Conservation (phyloP, 192 early-diverging fungal genomes). For the Umbelopsis sp. region DNA sequence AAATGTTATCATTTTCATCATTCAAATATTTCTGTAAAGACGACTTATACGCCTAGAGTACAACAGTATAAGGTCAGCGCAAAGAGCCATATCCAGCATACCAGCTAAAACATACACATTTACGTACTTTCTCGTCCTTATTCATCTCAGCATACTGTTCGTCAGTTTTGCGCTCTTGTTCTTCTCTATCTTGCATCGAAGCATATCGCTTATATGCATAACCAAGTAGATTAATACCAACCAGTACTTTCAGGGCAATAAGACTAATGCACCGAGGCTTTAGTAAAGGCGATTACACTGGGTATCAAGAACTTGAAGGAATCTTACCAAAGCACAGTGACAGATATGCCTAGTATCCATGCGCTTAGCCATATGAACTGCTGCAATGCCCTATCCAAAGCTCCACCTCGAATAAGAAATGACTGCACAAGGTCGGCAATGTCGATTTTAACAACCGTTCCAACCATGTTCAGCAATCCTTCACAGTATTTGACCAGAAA, state of each 20-base stretch:
- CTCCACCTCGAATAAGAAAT: conserved; percentile 3
- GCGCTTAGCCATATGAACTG: background rate
- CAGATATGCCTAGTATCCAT: background rate
- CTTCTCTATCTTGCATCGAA: conserved; percentile 57
- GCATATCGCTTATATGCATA: conserved; percentile 68
- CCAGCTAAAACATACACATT: background rate
- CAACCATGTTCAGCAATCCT: background rate
- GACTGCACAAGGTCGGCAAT: background rate
- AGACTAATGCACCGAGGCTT: conserved; percentile 33
- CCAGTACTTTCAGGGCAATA: conserved; percentile 71
- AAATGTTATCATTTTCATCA: conserved; percentile 39
- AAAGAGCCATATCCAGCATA: too few species aligned
- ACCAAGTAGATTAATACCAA: conserved; percentile 75
- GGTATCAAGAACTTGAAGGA: background rate
- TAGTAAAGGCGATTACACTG: background rate
- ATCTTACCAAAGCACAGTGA: background rate
- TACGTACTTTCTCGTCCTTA: conserved; percentile 44
- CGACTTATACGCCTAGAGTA: conserved; percentile 33
- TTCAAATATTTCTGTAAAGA: conserved; percentile 28
- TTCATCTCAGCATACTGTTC: conserved; percentile 38
- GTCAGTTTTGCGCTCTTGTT: conserved; percentile 43
- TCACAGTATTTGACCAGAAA: background rate
- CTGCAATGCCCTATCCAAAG: conserved; percentile 2
- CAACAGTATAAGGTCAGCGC: too few species aligned
- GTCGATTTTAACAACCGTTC: background rate